phyloP scores from a whole-genome alignment of 352 stramenopile species.

The Globisporangium carolinianum region DNA sequence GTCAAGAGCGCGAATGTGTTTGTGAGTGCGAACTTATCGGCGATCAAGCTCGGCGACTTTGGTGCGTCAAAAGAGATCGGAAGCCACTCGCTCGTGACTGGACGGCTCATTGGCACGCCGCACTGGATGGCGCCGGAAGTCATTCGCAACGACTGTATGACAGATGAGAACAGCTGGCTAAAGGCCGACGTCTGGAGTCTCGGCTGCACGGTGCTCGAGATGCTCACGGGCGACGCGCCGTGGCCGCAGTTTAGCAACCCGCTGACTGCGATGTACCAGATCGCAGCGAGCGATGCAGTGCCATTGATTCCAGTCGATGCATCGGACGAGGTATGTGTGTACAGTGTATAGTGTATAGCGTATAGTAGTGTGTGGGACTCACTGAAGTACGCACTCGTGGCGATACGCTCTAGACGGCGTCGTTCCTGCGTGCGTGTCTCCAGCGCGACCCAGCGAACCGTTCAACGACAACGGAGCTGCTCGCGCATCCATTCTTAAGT shows the following conservation, averaged over 20 bases:
- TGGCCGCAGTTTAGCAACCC: constrained; percentile 88
- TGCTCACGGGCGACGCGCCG: constrained; percentile 88
- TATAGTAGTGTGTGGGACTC: too few relatives aligned
- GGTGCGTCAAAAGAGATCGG: constrained; percentile 70
- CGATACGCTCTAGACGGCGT: constrained; percentile 24
- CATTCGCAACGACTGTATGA: constrained; percentile 53
- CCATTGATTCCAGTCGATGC: constrained; percentile 50
- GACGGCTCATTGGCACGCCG: constrained; percentile 81
- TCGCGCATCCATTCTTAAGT: constrained; percentile 88
- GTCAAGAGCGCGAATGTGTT: constrained; percentile 87
- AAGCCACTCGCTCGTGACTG: constrained; percentile 55
- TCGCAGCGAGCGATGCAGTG: constrained; percentile 64
- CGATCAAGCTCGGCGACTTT: constrained; percentile 77
- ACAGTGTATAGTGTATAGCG: too few relatives aligned
- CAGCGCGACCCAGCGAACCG: constrained; percentile 66
- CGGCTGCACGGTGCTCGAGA: constrained; percentile 90
- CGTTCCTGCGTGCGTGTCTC: constrained; percentile 55
- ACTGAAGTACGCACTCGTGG: not conserved
- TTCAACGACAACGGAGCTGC: constrained; percentile 82
- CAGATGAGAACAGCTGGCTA: constrained; percentile 63
- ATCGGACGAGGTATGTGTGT: constrained; percentile 37
- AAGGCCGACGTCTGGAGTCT: constrained; percentile 91
- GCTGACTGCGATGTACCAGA: constrained; percentile 89
- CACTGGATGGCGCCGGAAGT: constrained; percentile 92
- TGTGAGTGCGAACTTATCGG: constrained; percentile 22